Evolutionary conservation across 257 asterid species (phyloP).

Genomic region (Solanum arcanum): DNA sequence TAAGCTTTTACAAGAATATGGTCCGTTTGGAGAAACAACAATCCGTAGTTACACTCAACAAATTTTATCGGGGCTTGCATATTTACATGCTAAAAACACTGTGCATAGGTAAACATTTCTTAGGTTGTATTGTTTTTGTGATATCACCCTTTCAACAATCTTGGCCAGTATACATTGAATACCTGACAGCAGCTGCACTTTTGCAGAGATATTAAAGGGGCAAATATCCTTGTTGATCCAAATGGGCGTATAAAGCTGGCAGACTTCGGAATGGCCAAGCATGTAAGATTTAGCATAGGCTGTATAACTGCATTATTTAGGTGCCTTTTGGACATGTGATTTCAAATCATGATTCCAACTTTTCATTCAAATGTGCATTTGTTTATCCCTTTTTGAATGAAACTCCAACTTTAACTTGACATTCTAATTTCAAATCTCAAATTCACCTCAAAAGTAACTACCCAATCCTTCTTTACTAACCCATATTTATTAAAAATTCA

Average conservation of each 20-base stretch:
- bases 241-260: slow-evolving; percentile 93
- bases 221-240: slow-evolving; percentile 95
- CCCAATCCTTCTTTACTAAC: not conserved
- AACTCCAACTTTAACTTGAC: not conserved
- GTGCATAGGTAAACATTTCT: slow-evolving; percentile 67
- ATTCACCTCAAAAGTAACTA: not conserved
- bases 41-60: slow-evolving; percentile 94
- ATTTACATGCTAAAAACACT: slow-evolving; percentile 69
- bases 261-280: slow-evolving; percentile 98
- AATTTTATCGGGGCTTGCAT: slow-evolving; percentile 91
- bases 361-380: not conserved
- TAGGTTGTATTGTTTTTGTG: not conserved
- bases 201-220: slow-evolving; percentile 97
- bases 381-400: not conserved
- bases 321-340: not conserved
- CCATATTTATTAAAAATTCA: not conserved
- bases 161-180: not conserved
- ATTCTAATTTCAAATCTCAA: not conserved
- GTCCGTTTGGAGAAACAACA: slow-evolving; percentile 83
- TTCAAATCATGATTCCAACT: not conserved
- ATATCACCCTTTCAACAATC: not conserved
- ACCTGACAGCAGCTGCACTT: not conserved
- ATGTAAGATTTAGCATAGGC: slow-evolving; percentile 40
- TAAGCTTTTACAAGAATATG: slow-evolving; percentile 89
- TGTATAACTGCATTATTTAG: not conserved